Base-by-base conservation (phyloP, 1,284 basidiomycete species). In the Apiotrichum laibachii region DNA sequence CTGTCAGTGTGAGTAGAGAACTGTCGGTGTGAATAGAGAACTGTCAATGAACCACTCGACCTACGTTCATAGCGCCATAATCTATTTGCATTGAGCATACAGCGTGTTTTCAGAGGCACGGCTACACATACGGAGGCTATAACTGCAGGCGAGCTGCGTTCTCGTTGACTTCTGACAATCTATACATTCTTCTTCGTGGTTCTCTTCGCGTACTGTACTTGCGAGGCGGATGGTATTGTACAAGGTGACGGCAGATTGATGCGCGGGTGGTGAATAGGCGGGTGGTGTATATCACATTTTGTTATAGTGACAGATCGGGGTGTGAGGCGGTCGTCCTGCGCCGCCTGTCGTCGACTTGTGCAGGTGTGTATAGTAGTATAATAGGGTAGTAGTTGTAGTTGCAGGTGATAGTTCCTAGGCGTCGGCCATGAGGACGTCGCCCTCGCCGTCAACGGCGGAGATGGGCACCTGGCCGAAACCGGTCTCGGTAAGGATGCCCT, bases 401-500 rank as follows among this genome's bases (percentile, higher is more conserved):
- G 26, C 26, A 31, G 26, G 26, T 3, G 26, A 31, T 31, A 31
- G 11, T 21, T 21, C 13, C 21, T 53, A 53, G 31, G 26, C 42
- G 46, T 62, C 61, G 44, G 51, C 56, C 62, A 63, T 63, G 50
- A 60, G 56, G 9, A 63, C 52, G 48, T 63, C 62, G 48, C 62
- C 62, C 53, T 63, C 62, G 44, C 19, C 37, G 51, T 63, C 59
- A 50, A 57, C 21, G 26, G 55, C 31, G 45, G 34, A 7, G 12
- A 12, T 19, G 18, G 50, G 44, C 12, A 44, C 43, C n/a, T 44
- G 54, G 9, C 43, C 19, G 48, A 37, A 42, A 26, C 53, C 56
- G 5, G 16, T 61, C 1, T 74, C 73, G n/a, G 68, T 63, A 33
- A 80, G 62, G 12, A 79, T 63, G 45, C 70, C 65, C 16, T 66